Evolutionary conservation across 2,329 filamentous ascomycete genomes (phyloP), one percentile per base, ranked within the genome.

Genomic region (Pseudogymnoascus sp.): DNA sequence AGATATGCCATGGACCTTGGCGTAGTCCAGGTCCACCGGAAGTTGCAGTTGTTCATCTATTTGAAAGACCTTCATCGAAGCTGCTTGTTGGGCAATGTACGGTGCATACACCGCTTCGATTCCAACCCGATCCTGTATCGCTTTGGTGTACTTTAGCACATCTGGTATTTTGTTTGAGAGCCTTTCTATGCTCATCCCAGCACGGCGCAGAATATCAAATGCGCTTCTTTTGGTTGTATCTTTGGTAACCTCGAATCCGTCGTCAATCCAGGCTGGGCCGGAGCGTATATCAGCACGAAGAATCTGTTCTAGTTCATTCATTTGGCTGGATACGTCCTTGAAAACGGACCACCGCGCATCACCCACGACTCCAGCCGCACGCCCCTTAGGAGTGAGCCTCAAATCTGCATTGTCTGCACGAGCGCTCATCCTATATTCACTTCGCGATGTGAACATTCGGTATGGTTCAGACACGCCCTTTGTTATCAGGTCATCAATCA

Each of bases 391-490:
- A 0, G 95, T 97, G 31, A 99, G 84, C 2, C 95, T 87, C 4
- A 88, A 76, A 76, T 99, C 95, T 36, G 95, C 95, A 73, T 99
- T 99, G 78, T 99, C 95, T 53, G 95, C 88, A 66, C 95, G 88
- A 2, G 91, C 86, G 47, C 88, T 91, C 83, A 99, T 93, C 66
- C 95, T 90, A 76, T 96, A 99, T 78, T 99, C 95, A 77, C 90
- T 96, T 67, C 95, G 87, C 5, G 90, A 90, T 1, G 95, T 99
- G 78, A 99, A 99, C 93, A 99, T 97, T 68, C 95, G 87, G 76
- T 99, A 99, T 1, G 95, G 95, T 73, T 99, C 95, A 2, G 90
- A 93, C 31, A 99, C 95, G 59, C 95, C 95, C 76, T 97, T 97
- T 21, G 93, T 97, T 72, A 96, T 87, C 38, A 99, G 85, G 74